A percentile compares a stretch with the other conserved stretches of the same genome.
These are phyloP conservation scores for Peziza echinospora DNA, from an alignment of 495 filamentous ascomycete genomes.

Conservation along the genomic window DNA sequence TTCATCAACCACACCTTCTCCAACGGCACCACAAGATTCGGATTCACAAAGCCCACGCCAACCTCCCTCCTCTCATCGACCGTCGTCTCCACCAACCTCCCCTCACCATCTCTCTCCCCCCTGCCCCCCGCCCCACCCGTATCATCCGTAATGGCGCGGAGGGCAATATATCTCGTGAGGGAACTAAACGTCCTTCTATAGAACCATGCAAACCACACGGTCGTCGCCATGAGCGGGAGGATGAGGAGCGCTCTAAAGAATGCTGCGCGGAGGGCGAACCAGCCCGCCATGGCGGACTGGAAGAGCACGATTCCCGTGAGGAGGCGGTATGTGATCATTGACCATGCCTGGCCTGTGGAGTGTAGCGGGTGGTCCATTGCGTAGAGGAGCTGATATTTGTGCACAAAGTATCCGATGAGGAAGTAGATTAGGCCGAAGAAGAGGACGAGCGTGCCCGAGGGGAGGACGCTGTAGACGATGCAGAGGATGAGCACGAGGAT, in stretches of 20 bases:
- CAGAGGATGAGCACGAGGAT: slow-evolving; percentile 85
- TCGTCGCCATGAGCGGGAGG: slow-evolving; percentile 50
- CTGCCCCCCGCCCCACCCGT: slow-evolving; percentile 15
- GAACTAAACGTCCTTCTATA: slow-evolving; percentile 59
- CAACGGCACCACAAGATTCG: slow-evolving; percentile 39
- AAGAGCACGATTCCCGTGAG: slow-evolving; percentile 68
- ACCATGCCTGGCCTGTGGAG: slow-evolving; percentile 83
- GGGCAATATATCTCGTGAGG: slow-evolving; percentile 73
- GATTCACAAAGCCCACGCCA: slow-evolving; percentile 48
- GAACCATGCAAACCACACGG: slow-evolving; percentile 66
- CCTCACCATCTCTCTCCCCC: slow-evolving; percentile 16
- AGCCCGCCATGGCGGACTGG: slow-evolving; percentile 75
- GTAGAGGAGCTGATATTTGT: slow-evolving; percentile 96
- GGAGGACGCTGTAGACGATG: slow-evolving; percentile 79
- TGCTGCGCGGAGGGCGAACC: slow-evolving; percentile 51
- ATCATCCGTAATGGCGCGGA: slow-evolving; percentile 30
- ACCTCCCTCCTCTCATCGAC: slow-evolving; percentile 47
- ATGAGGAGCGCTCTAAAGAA: slow-evolving; percentile 50
- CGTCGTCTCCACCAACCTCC: slow-evolving; percentile 21
- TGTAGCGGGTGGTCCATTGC: slow-evolving; percentile 96
- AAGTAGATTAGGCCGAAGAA: slow-evolving; percentile 77
- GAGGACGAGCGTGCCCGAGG: slow-evolving; percentile 59
- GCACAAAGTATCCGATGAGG: slow-evolving; percentile 68
- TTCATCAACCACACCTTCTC: not conserved
- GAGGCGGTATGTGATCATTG: slow-evolving; percentile 79